phyloP scores from a whole-genome alignment of 768 basidiomycete species.

The Sporobolomyces pararoseus region DNA sequence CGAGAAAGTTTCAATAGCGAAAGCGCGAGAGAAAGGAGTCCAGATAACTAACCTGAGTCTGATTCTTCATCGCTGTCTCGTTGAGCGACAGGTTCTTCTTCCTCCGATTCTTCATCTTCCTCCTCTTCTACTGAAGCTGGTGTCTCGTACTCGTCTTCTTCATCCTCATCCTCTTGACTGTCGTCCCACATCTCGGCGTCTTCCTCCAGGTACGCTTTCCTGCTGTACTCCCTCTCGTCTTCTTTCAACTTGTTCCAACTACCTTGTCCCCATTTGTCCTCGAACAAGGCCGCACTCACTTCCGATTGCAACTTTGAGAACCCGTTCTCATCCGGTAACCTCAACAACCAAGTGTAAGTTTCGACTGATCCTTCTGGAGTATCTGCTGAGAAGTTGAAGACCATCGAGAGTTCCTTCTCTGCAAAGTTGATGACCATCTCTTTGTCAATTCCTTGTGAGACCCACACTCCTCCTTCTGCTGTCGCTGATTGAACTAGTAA shows the following conservation, averaged over 20 bases:
- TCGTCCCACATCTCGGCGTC: slow-evolving; percentile 84
- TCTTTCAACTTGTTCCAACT: slow-evolving; percentile 65
- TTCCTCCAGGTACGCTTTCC: slow-evolving; percentile 63
- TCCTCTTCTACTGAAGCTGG: slow-evolving; percentile 49
- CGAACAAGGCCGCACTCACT: slow-evolving; percentile 74
- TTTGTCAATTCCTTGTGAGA: slow-evolving; percentile 43
- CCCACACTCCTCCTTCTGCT: slow-evolving; percentile 33
- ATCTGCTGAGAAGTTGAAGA: slow-evolving; percentile 67
- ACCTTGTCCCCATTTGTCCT: slow-evolving; percentile 51
- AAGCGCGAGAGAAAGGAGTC: too few relatives aligned
- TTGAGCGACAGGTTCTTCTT: slow-evolving; percentile 43
- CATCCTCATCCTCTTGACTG: slow-evolving; percentile 60
- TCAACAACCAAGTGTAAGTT: slow-evolving; percentile 73
- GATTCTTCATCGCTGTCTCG: slow-evolving; percentile 27
- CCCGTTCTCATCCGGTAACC: slow-evolving; percentile 59
- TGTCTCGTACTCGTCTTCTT: slow-evolving; percentile 51
- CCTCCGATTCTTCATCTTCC: slow-evolving; percentile 54
- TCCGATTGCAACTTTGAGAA: slow-evolving; percentile 61
- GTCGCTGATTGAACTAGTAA: slow-evolving; percentile 45
- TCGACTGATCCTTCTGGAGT: slow-evolving; percentile 49
- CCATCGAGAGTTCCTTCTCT: slow-evolving; percentile 59
- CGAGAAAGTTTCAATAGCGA: not conserved
- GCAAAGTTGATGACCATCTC: slow-evolving; percentile 44
- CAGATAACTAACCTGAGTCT: slow-evolving; percentile 20
- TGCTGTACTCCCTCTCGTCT: slow-evolving; percentile 82